Conservation (phyloP, 768 basidiomycete species). For the Heimioporus sp. region DNA sequence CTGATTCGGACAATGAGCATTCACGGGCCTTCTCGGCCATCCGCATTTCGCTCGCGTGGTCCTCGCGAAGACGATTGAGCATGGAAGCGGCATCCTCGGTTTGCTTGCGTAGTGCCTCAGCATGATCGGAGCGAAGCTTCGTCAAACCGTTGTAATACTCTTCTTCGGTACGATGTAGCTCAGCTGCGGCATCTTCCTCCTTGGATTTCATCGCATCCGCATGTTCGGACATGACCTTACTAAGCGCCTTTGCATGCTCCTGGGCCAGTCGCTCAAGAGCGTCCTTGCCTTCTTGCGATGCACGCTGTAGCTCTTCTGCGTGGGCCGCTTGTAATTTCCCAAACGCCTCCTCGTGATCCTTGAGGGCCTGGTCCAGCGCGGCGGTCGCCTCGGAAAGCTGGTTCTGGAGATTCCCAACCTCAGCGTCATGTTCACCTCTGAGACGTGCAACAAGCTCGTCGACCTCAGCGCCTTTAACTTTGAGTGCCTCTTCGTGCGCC, state of each 20-base stretch:
- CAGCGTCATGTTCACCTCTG: constrained; percentile 47
- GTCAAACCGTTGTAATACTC: constrained; percentile 81
- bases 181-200: constrained; percentile 54
- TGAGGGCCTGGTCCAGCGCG: constrained; percentile 45
- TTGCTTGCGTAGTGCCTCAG: constrained; percentile 60
- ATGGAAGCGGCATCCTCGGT: constrained; percentile 56
- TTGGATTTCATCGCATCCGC: constrained; percentile 55
- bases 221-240: constrained; percentile 52
- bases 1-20: constrained; percentile 71
- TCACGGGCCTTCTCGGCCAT: constrained; percentile 75
- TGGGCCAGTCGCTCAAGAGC: constrained; percentile 45
- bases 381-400: constrained; percentile 45
- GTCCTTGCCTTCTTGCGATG: constrained; percentile 53
- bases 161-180: constrained; percentile 69
- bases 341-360: constrained; percentile 60
- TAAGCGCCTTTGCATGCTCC: constrained; percentile 53
- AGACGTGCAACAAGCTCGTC: constrained; percentile 42
- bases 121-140: constrained; percentile 72
- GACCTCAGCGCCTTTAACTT: constrained; percentile 40
- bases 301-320: constrained; percentile 49
- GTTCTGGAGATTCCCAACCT: constrained; percentile 37
- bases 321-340: constrained; percentile 56
- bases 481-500: constrained; percentile 45
- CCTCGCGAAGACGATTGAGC: constrained; percentile 71
- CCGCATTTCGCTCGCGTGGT: constrained; percentile 71